Percentiles rank a stretch among this genome's conserved stretches.
Evolutionary conservation across 768 basidiomycete genomes (phyloP).

Genomic region (Obba rivulosa): DNA sequence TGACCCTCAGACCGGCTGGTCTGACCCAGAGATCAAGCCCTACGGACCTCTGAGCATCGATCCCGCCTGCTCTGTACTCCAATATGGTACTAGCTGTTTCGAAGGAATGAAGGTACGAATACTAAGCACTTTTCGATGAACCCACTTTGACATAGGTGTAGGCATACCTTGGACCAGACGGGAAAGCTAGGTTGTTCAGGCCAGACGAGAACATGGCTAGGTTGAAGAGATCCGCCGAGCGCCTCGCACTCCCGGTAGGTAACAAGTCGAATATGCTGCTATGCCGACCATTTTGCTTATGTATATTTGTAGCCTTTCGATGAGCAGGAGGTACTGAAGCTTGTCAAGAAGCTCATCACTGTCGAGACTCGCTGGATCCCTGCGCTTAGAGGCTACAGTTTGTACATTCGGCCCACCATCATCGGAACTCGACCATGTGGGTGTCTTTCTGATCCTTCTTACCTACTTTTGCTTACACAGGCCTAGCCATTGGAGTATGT

Average conservation of each 20-base stretch:
- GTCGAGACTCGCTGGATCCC: constrained; percentile 88
- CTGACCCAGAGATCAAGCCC: constrained; percentile 65
- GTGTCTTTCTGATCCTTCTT: constrained; percentile 6
- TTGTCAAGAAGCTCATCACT: constrained; percentile 61
- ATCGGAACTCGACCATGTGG: constrained; percentile 42
- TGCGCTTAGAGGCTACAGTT: constrained; percentile 58
- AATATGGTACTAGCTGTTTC: constrained; percentile 56
- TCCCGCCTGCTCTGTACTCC: constrained; percentile 49
- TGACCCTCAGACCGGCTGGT: constrained; percentile 62
- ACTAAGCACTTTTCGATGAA: not conserved
- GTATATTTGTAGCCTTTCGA: constrained; percentile 39
- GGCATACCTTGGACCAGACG: constrained; percentile 71
- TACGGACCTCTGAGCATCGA: constrained; percentile 58
- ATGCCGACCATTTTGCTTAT: constrained; percentile 3
- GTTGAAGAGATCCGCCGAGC: constrained; percentile 59
- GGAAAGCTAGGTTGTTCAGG: constrained; percentile 72
- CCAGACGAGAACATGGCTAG: constrained; percentile 85
- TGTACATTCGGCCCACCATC: constrained; percentile 84
- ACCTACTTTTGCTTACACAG: constrained; percentile 3
- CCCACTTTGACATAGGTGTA: constrained; percentile 22
- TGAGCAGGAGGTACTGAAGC: constrained; percentile 38
- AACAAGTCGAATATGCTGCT: not conserved
- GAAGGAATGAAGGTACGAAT: constrained; percentile 62
- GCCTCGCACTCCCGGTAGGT: constrained; percentile 69
- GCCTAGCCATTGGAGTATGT: constrained; percentile 49